Base-by-base conservation (phyloP, 225 moss, liverwort and hornwort genomes). In the Physcomitrellopsis africana region DNA sequence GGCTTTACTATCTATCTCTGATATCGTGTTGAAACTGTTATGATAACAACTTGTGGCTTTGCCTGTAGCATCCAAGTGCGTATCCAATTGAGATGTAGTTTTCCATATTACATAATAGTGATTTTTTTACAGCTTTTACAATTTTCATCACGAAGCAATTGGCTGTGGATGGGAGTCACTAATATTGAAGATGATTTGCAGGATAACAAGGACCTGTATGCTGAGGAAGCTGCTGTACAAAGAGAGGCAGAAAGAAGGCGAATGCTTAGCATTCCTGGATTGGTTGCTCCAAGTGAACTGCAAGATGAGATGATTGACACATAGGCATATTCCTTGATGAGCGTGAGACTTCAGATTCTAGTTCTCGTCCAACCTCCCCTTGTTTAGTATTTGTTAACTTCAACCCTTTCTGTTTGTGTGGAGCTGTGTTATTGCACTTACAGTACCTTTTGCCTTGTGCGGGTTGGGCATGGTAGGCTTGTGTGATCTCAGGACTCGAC, bases 191-290 rank as follows among this genome's bases (percentile, higher is more conserved):
- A 16, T 0, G 42, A 3, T 5, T 0, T 62, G 73, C 89, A 96
- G 92, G 96, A 96, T 76, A 96, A 96, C 72, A 93, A 96, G 74
- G 96, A 94, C 72, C 76, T 96, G 15, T 96, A 91, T 77, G 93
- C 92, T 22, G 96, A 96, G 73, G 93, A 96, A 86, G 92, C 93
- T 76, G 88, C 90, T 63, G 87, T 75, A 45, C 96, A 92, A 73
- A 83, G 91, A 83, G 93, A 96, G 79, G 80, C 87, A 18, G 93
- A 94, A 66, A 89, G 96, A 70, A 84, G 90, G n/a, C 83, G 92
- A 41, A 94, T 96, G 96, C 69, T 96, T 27, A 92, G 83, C 47
- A 96, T 96, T 23, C 93, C 96, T 49, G 93, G 96, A 27, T 78
- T 96, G 13, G 89, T 96, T 70, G 93, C 96, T 73, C 93, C 92